Evolutionary conservation across 495 filamentous ascomycete genomes (phyloP), one percentile per base, ranked within the genome.

Genomic region (Lasiosphaeriaceae sp.): DNA sequence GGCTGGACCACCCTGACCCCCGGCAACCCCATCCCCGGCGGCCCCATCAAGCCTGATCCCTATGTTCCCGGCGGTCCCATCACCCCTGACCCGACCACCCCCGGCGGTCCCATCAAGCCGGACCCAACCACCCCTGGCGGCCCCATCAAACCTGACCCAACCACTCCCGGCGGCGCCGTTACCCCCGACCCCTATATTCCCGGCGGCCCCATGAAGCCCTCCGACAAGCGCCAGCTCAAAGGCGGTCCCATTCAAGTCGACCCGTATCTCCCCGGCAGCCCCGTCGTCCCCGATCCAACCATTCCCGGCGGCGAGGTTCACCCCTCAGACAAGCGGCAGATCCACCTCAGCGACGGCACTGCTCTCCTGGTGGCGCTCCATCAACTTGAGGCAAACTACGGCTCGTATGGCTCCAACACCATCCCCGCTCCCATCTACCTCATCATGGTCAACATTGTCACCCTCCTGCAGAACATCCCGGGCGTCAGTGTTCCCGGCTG

Each of bases 41-140:
- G 62, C 9, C 46, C 58, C 46, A 50, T 73, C 29, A 54, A 26
- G 23, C 71, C 71, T 21, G 66, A 70, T 52, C 63, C 68, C n/a
- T 60, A 61, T 11, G 53, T 66, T 2, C 69, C 69, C 16, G 71
- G 71, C 14, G 69, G 61, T 3, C 55, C 63, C 11, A 53, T 68
- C 69, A 54, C n/a, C 21, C 71, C 71, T 19, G 66, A 70, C 55
- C 64, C 68, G 22, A 58, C 61, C 16, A 47, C 63, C 7, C 69
- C 69, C 14, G 71, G 71, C 12, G 66, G 62, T 2, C 60, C 64
- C 6, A 52, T 68, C 69, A 46, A 3, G 4, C 26, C 26, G 3
- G 26, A 31, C 26, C 22, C 22, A 3, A 7, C 11, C 9, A 50
- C 31, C 29, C 24, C 48, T 9, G 48, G 48, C 22, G 48, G 26